phyloP scores from a whole-genome alignment of 2,329 filamentous ascomycete genomes.

The Nigrospora sphaerica region DNA sequence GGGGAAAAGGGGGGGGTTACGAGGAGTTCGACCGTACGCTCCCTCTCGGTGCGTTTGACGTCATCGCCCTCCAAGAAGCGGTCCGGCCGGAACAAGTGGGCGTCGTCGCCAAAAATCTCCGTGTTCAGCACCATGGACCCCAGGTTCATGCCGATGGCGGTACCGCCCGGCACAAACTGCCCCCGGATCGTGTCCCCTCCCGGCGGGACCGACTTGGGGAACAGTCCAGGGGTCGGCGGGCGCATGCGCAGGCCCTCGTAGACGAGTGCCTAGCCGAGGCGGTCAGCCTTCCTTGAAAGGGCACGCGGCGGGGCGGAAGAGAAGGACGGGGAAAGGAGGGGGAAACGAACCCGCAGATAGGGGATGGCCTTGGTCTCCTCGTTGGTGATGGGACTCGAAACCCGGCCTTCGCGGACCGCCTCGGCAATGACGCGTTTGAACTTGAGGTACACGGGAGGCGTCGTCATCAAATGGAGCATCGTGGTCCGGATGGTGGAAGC shows the following conservation, averaged over 20 bases:
- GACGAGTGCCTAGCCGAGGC: constrained; percentile 21
- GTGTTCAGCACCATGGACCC: constrained; percentile 21
- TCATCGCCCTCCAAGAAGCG: constrained; percentile 29
- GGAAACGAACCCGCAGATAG: constrained; percentile 18
- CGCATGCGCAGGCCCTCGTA: constrained; percentile 30
- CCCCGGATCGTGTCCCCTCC: constrained; percentile 19
- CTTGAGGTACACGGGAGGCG: constrained; percentile 33
- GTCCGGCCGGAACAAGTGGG: constrained; percentile 30
- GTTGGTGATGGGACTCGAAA: constrained; percentile 19
- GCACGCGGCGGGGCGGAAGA: not conserved
- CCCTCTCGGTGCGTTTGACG: constrained; percentile 17
- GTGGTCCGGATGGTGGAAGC: constrained; percentile 38
- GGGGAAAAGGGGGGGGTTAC: not conserved
- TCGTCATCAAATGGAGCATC: constrained; percentile 38
- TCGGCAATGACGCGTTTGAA: constrained; percentile 36
- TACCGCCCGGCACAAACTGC: constrained; percentile 27
- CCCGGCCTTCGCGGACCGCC: constrained; percentile 22
- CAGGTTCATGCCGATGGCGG: constrained; percentile 24
- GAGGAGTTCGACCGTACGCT: constrained; percentile 23
- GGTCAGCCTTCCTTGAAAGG: no score
- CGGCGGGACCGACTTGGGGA: constrained; percentile 16
- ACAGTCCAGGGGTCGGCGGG: constrained; percentile 22
- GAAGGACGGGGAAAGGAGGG: not conserved
- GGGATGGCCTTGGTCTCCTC: constrained; percentile 22
- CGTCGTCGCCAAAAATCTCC: constrained; percentile 21